A percentile compares a stretch with the other conserved stretches of the same genome.
phyloP scores from a whole-genome alignment of 306 rosid species.

The Ceratonia siliqua region DNA sequence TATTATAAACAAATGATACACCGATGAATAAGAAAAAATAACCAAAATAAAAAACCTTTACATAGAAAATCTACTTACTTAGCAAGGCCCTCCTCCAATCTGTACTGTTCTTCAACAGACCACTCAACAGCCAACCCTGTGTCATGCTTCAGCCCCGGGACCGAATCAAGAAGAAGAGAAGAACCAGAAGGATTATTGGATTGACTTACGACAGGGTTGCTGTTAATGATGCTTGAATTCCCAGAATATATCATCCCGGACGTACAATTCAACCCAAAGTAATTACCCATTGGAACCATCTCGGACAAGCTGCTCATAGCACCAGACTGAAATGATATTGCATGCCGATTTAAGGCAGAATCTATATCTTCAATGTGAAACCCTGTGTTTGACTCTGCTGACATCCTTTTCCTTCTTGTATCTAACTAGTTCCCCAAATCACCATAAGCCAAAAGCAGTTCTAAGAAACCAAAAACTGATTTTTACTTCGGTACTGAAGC shows the following conservation, averaged over 20 bases:
- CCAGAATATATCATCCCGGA: constrained; percentile 69
- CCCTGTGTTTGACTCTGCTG: constrained; percentile 81
- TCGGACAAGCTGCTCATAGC: constrained; percentile 72
- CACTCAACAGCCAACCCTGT: constrained; percentile 94
- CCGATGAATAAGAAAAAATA: neutral
- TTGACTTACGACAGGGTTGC: constrained; percentile 63
- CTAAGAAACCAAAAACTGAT: constrained; percentile 30
- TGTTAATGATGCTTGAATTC: constrained; percentile 56
- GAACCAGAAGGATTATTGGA: constrained; percentile 52
- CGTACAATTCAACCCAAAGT: constrained; percentile 53
- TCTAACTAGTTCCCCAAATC: constrained; percentile 33
- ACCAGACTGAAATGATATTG: constrained; percentile 84
- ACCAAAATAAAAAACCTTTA: neutral
- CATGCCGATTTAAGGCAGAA: constrained; percentile 67
- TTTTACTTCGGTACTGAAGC: constrained; percentile 24
- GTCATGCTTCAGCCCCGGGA: constrained; percentile 89
- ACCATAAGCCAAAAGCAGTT: constrained; percentile 39
- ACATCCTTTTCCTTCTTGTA: constrained; percentile 50
- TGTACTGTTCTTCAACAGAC: constrained; percentile 90
- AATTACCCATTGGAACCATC: constrained; percentile 79
- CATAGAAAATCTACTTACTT: constrained; percentile 58
- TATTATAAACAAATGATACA: constrained; percentile 8
- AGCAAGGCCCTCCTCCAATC: constrained; percentile 79
- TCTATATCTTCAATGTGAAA: constrained; percentile 61
- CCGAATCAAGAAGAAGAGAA: constrained; percentile 81